Conservation (phyloP, 176 grass and related monocot genomes). For the bread wheat (Triticum aestivum) region IWGSC_CS_RefSeq_v2.1 NC_057794.1:266894793-266895292, state of each 20-base stretch:
- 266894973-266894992: constrained; percentile 53
- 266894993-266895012: constrained; percentile 95
- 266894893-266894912: constrained; percentile 72
- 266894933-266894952: constrained; percentile 55
- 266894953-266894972: constrained; percentile 54
- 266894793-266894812: constrained; percentile 20
- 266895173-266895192: constrained; percentile 82
- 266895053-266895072: constrained; percentile 63
- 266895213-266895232: constrained; percentile 90
- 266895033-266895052: constrained; percentile 59
- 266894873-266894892: constrained; percentile 75
- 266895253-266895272: constrained; percentile 95
- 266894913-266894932: constrained; percentile 76
- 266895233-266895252: constrained; percentile 89
- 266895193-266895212: constrained; percentile 83
- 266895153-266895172: constrained; percentile 84
- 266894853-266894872: constrained; percentile 78
- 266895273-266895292: constrained; percentile 72
- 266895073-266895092: constrained; percentile 66
- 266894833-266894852: constrained; percentile 93
- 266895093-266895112: constrained; percentile 69
- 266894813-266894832: constrained; percentile 80
- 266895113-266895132: constrained; percentile 90
- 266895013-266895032: constrained; percentile 76
- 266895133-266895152: constrained; percentile 95